A percentile compares a stretch with the other conserved stretches of the same genome.
Evolutionary conservation across 441 rosid genomes (phyloP).

Genomic region (Erodium chrysanthum): DNA sequence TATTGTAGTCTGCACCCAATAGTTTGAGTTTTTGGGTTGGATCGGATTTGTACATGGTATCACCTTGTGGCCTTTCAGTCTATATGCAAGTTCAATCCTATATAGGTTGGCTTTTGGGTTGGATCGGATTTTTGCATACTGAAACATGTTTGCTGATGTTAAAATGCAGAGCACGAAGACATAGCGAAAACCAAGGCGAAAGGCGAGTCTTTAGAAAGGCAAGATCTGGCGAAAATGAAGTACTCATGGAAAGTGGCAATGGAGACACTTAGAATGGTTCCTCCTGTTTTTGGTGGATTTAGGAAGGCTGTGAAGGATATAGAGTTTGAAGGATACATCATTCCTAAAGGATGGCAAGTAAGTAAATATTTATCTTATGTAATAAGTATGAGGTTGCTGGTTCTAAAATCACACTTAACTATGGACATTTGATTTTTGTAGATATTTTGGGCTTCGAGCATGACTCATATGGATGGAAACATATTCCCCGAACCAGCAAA

Average conservation of each 20-base stretch:
- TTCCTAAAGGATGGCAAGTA: slow-evolving; percentile 32
- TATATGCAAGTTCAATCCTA: too few species aligned
- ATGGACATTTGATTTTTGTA: too few species aligned
- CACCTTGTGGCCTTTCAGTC: too few species aligned
- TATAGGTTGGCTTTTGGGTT: too few species aligned
- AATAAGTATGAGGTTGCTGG: too few species aligned
- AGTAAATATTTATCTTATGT: too few species aligned
- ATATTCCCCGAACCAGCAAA: slow-evolving; percentile 20
- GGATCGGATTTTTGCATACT: too few species aligned
- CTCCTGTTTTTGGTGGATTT: slow-evolving; percentile 20
- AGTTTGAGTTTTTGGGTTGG: too few species aligned
- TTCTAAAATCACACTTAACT: too few species aligned
- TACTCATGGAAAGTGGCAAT: slow-evolving; percentile 29
- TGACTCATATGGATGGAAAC: slow-evolving; percentile 24
- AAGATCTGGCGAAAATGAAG: slow-evolving; percentile 27
- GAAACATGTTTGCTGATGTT: too few species aligned
- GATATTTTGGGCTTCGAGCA: slow-evolving; percentile 20
- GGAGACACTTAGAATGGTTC: slow-evolving; percentile 28
- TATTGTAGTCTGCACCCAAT: too few species aligned
- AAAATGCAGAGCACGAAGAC: slow-evolving; percentile 21
- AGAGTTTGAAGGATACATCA: slow-evolving; percentile 22
- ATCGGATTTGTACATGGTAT: too few species aligned
- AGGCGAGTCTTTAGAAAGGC: slow-evolving; percentile 21
- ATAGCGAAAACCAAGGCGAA: slow-evolving; percentile 17
- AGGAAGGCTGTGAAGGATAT: slow-evolving; percentile 22